Base-by-base conservation (phyloP, 108 stramenopile genomes). In the Skeletonema marinoi region DNA sequence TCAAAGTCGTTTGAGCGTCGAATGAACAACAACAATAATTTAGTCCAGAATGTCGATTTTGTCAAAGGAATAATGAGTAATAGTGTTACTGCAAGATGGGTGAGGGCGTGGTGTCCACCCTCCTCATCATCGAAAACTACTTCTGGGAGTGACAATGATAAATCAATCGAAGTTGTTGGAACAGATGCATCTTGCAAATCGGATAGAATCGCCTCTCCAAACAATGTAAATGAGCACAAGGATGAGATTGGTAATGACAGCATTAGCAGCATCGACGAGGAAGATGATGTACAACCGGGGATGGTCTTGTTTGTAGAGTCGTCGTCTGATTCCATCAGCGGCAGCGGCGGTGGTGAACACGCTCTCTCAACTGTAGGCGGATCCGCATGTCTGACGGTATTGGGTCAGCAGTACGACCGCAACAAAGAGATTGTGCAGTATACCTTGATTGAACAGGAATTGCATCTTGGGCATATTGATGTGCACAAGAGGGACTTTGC, bases 401-500 rank as follows among this genome's bases (percentile, higher is more conserved):
- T 75, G 70, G 70, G 70, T 51, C 63, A 71, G 16, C 74, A 68
- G 9, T 81, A 81, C 66, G 80, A 75, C 54, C 6, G 21, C 44
- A 68, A 75, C 56, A 54, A 66, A 29, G 61, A 61, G 0, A 74
- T 81, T 6, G 39, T 71, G 21, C 80, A 75, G 54, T 81, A 81
- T 54, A 58, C 66, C 17, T 71, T 81, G 35, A 16, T 81, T 30
- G 65, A 38, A 35, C 70, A 65, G 4, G 70, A 71, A 46, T n/a
- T 21, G 4, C 48, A 71, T 31, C 32, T 81, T n/a, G 80, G 80
- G 5, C 71, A 71, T 67, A 54, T 81, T 6, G 80, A 75, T 70
- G 66, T 81, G 48, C 80, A 81, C 38, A 60, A 51, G 50, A 70
- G 50, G 19, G 80, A 81, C 38, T 81, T 75, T 67, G 80, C 80